A percentile compares a stretch with the other conserved stretches of the same genome.
phyloP scores from a whole-genome alignment of 2,329 filamentous ascomycete genomes.

The Fusarium humuli region DNA sequence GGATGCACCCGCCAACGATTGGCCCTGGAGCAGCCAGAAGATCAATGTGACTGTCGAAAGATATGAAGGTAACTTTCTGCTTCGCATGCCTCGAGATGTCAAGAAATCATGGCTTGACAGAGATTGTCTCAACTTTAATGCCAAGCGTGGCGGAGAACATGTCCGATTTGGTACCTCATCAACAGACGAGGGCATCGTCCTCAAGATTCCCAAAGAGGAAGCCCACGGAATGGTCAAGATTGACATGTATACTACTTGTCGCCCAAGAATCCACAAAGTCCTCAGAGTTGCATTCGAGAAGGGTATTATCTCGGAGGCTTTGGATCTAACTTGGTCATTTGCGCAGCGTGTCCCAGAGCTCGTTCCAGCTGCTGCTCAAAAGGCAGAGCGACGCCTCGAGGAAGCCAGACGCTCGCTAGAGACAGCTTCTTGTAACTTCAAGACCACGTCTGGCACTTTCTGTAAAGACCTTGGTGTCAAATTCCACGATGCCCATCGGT shows the following conservation, averaged over 20 bases:
- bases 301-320: slow-evolving; percentile 57
- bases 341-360: slow-evolving; percentile 56
- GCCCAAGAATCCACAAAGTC: slow-evolving; percentile 70
- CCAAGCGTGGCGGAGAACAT: slow-evolving; percentile 60
- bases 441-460: slow-evolving; percentile 47
- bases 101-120: slow-evolving; percentile 67
- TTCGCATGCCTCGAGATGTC: slow-evolving; percentile 63
- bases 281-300: slow-evolving; percentile 71
- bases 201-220: slow-evolving; percentile 65
- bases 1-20: slow-evolving; percentile 48
- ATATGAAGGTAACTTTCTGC: slow-evolving; percentile 63
- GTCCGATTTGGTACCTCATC: slow-evolving; percentile 63
- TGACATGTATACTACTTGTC: slow-evolving; percentile 67
- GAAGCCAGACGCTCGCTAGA: slow-evolving; percentile 51
- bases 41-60: slow-evolving; percentile 48
- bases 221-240: slow-evolving; percentile 69
- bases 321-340: slow-evolving; percentile 59
- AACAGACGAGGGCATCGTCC: slow-evolving; percentile 63
- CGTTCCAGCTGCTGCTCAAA: slow-evolving; percentile 55
- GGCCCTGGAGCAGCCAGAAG: slow-evolving; percentile 51
- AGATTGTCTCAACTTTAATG: slow-evolving; percentile 67
- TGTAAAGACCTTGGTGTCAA: slow-evolving; percentile 39
- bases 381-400: slow-evolving; percentile 53
- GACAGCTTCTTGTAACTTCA: slow-evolving; percentile 48
- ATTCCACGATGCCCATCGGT: slow-evolving; percentile 40